Conservation (phyloP, 768 basidiomycete species). For the Auriscalpium vulgare region DNA sequence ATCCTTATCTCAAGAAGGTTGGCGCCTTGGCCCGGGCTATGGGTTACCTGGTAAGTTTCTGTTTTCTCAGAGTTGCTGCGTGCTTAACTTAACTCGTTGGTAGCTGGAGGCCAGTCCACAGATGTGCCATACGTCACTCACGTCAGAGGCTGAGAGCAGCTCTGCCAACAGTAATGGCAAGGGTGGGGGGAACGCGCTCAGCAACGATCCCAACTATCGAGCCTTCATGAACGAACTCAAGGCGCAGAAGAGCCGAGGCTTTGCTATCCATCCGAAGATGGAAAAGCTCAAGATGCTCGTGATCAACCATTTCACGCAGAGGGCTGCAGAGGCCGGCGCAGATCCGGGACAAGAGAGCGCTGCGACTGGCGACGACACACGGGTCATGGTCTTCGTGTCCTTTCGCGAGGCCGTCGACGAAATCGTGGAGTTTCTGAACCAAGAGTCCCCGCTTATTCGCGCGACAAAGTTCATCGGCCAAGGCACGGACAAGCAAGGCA, state of each 20-base stretch:
- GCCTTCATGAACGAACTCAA: constrained; percentile 63
- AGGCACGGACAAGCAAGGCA: constrained; percentile 75
- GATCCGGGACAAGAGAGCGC: constrained; percentile 19
- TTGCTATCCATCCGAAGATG: constrained; percentile 85
- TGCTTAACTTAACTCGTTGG: not conserved
- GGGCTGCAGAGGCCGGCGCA: constrained; percentile 33
- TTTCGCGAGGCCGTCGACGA: constrained; percentile 88
- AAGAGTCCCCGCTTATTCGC: constrained; percentile 69
- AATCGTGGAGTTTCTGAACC: constrained; percentile 72
- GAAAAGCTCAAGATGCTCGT: constrained; percentile 69
- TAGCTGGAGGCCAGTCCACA: constrained; percentile 78
- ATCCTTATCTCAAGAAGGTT: constrained; percentile 42
- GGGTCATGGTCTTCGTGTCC: constrained; percentile 93
- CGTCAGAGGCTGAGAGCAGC: constrained; percentile 33
- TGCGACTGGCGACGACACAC: constrained; percentile 34
- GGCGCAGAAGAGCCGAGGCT: constrained; percentile 41
- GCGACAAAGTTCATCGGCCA: constrained; percentile 89
- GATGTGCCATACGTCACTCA: constrained; percentile 67
- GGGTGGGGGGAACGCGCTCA: constrained; percentile 30
- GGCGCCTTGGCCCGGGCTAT: constrained; percentile 68
- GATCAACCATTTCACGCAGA: constrained; percentile 69
- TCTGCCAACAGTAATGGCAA: constrained; percentile 28
- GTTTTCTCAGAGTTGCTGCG: not conserved
- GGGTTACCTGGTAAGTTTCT: constrained; percentile 68
- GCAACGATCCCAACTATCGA: constrained; percentile 51